A percentile compares a stretch with the other conserved stretches of the same genome.
These are phyloP conservation scores for Camptophora hylomeconis DNA, from an alignment of 2,329 filamentous ascomycete genomes.

Conservation along the genomic window DNA sequence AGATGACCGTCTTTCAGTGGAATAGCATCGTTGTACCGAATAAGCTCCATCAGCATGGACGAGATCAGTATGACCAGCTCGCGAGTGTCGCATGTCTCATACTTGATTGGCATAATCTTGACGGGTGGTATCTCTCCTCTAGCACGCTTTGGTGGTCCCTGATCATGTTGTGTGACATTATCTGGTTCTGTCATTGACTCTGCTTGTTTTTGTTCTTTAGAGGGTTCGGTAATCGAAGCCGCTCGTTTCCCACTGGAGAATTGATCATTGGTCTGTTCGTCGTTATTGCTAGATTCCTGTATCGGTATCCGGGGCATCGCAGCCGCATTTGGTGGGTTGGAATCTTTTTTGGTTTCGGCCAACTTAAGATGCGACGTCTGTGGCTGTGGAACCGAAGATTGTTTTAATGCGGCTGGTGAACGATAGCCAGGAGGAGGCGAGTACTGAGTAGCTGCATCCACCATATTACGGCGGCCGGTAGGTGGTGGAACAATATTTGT, in stretches of 20 bases:
- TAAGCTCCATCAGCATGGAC: conserved; percentile 90
- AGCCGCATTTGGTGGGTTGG: no score
- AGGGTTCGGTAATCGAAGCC: no score
- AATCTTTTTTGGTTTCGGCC: no score
- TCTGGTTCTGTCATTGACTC: no score
- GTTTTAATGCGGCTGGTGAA: neutral
- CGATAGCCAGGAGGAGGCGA: conserved; percentile 19
- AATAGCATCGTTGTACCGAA: conserved; percentile 79
- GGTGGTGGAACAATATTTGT: neutral
- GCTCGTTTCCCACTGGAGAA: no score
- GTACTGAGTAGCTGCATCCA: conserved; percentile 42
- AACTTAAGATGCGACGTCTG: no score
- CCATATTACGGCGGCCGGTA: conserved; percentile 20
- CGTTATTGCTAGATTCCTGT: no score
- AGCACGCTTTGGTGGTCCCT: conserved; percentile 32
- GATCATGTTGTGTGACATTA: no score
- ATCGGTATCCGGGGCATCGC: no score
- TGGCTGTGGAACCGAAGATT: no score
- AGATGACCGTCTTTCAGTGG: conserved; percentile 75
- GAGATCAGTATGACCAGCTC: conserved; percentile 85
- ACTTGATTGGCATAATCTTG: conserved; percentile 50
- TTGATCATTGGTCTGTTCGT: no score
- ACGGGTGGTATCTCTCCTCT: conserved; percentile 31
- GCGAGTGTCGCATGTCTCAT: conserved; percentile 69
- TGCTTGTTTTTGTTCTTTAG: no score